These are phyloP conservation scores for Penicillium cinerascens DNA, from an alignment of 495 filamentous ascomycete species.

Conservation along the genomic window DNA sequence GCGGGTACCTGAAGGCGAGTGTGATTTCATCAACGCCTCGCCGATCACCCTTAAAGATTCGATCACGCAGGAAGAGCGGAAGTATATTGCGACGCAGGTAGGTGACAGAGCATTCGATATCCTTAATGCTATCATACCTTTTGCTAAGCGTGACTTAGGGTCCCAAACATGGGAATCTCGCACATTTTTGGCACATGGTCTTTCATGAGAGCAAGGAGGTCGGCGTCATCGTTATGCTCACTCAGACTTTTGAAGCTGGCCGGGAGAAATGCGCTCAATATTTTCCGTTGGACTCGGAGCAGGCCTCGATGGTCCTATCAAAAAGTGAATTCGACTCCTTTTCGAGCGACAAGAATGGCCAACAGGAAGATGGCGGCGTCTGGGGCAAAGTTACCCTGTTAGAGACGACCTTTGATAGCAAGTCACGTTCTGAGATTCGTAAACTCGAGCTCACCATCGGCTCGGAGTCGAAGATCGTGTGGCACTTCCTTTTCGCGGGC, in stretches of 20 bases:
- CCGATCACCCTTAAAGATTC: constrained; percentile 68
- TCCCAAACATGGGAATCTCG: constrained; percentile 64
- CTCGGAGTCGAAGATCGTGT: constrained; percentile 66
- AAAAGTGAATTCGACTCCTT: constrained; percentile 42
- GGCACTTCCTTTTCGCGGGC: constrained; percentile 85
- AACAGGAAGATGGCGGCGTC: constrained; percentile 13
- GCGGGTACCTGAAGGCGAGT: constrained; percentile 69
- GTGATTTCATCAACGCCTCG: constrained; percentile 96
- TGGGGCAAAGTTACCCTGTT: constrained; percentile 47
- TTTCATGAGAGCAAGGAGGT: constrained; percentile 76
- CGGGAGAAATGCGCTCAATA: constrained; percentile 91
- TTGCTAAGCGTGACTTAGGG: constrained; percentile 52
- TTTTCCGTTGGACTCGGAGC: constrained; percentile 62
- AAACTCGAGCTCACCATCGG: constrained; percentile 54
- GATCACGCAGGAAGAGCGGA: constrained; percentile 45
- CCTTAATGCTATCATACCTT: background rate
- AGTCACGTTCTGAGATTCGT: constrained; percentile 52
- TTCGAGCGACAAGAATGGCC: constrained; percentile 23
- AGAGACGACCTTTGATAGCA: constrained; percentile 43
- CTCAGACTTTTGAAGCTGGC: constrained; percentile 78
- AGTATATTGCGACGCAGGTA: constrained; percentile 68
- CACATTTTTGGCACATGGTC: constrained; percentile 95
- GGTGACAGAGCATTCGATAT: constrained; percentile 27
- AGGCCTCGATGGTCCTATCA: constrained; percentile 59
- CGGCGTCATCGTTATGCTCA: constrained; percentile 93